Conservation (phyloP, 371 early-diverging fungal genomes). For the Mortierella polycephala region DNA sequence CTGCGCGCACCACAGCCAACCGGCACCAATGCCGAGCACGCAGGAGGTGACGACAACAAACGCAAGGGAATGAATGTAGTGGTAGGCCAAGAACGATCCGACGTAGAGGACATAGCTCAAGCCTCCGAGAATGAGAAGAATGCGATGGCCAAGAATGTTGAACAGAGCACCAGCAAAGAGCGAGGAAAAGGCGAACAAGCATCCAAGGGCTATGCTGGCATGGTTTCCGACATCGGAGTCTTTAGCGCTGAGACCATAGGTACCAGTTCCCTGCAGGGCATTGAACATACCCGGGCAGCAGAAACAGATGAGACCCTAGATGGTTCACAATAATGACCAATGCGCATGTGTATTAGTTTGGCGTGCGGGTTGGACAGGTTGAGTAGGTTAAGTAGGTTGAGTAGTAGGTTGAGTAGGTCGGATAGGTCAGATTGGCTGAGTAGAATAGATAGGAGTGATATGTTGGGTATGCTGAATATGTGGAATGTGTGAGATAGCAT, state of each 20-base stretch:
- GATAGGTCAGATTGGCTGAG: neutral
- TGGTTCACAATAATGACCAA: too few relatives aligned
- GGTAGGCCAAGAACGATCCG: conserved; percentile 65
- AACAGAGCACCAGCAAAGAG: conserved; percentile 71
- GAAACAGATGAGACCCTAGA: conserved; percentile 75
- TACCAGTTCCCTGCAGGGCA: conserved; percentile 71
- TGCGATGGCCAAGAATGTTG: conserved; percentile 67
- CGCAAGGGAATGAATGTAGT: conserved; percentile 54
- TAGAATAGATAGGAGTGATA: too few relatives aligned
- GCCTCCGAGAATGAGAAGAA: conserved; percentile 64
- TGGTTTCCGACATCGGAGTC: conserved; percentile 72
- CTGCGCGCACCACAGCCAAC: conserved; percentile 74
- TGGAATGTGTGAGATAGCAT: neutral
- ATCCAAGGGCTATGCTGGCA: conserved; percentile 77
- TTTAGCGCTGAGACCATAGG: conserved; percentile 63
- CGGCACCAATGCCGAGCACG: conserved; percentile 67
- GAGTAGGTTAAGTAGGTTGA: too few relatives aligned
- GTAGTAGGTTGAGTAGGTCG: too few relatives aligned
- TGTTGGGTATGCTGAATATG: too few relatives aligned
- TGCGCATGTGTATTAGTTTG: too few relatives aligned
- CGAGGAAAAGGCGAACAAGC: conserved; percentile 75
- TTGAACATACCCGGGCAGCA: conserved; percentile 90
- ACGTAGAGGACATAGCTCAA: conserved; percentile 67
- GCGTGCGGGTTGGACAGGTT: too few relatives aligned
- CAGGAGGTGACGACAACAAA: conserved; percentile 71